These are phyloP conservation scores for Beauveria bassiana DNA, from an alignment of 2,329 filamentous ascomycete genomes.

Conservation along the genomic window DNA sequence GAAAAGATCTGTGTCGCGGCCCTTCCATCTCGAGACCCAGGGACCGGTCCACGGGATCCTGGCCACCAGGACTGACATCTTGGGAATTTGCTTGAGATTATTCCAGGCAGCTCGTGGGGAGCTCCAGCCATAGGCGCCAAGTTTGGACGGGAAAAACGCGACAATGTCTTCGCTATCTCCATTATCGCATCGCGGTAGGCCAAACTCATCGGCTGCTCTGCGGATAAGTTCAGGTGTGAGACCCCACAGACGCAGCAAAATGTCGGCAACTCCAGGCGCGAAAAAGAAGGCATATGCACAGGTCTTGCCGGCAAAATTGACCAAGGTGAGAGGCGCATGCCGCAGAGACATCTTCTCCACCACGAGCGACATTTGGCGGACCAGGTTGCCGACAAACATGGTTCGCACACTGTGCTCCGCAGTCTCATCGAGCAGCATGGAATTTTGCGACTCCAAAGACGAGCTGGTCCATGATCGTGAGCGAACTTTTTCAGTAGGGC, in stretches of 20 bases:
- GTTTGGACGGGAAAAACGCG: constrained; percentile 58
- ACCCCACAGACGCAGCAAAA: constrained; percentile 75
- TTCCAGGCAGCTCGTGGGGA: constrained; percentile 40
- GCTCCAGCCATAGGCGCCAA: constrained; percentile 52
- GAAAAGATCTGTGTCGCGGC: constrained; percentile 80
- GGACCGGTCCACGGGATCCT: constrained; percentile 78
- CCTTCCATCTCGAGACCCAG: constrained; percentile 81
- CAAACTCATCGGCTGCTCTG: constrained; percentile 62
- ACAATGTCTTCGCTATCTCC: constrained; percentile 58
- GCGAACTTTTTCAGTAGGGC: constrained; percentile 36
- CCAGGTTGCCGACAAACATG: constrained; percentile 75
- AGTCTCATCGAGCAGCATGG: constrained; percentile 49
- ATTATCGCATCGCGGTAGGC: constrained; percentile 47
- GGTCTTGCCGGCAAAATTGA: constrained; percentile 83
- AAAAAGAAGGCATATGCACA: constrained; percentile 93
- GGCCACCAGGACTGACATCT: constrained; percentile 58
- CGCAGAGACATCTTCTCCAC: constrained; percentile 81
- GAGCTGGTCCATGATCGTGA: constrained; percentile 41
- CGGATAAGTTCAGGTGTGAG: constrained; percentile 61
- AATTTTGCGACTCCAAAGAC: constrained; percentile 58
- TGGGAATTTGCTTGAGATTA: constrained; percentile 57
- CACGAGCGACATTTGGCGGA: constrained; percentile 78
- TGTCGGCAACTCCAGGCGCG: constrained; percentile 75
- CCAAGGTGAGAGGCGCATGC: constrained; percentile 56
- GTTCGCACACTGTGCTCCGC: constrained; percentile 84